Conservation (phyloP, 192 early-diverging fungal species). For the Linnemannia exigua region DNA sequence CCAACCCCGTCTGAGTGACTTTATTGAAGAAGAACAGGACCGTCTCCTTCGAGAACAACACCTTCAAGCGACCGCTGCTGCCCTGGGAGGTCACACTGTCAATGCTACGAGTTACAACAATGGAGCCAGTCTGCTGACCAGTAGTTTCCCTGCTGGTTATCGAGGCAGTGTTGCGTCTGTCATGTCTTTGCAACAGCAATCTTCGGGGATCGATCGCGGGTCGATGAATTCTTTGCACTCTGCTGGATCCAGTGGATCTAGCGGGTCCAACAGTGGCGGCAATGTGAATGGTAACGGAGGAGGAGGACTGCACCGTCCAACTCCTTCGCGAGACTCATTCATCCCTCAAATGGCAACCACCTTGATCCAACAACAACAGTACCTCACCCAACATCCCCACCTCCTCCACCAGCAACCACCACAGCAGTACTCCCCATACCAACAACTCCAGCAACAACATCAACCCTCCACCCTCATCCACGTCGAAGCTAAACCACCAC, state of each 20-base stretch:
- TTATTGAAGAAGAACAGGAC: slow-evolving; percentile 38
- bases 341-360: not conserved
- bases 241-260: slow-evolving; percentile 21
- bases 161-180: slow-evolving; percentile 19
- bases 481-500: slow-evolving; percentile 53
- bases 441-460: not conserved
- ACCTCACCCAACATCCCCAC: not conserved
- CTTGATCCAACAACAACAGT: not conserved
- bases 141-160: slow-evolving; percentile 48
- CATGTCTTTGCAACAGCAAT: slow-evolving; percentile 6
- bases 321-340: not conserved
- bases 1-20: slow-evolving; percentile 38
- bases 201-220: slow-evolving; percentile 11
- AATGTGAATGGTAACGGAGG: not conserved
- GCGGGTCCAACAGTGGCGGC: not conserved
- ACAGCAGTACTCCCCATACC: slow-evolving; percentile 7
- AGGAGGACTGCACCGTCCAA: slow-evolving; percentile 3
- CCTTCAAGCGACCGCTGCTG: slow-evolving; percentile 7
- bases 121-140: slow-evolving; percentile 24
- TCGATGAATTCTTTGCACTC: slow-evolving; percentile 36
- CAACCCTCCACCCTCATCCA: slow-evolving; percentile 31
- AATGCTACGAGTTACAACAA: not conserved
- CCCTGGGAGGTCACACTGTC: not conserved
- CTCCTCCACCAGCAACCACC: not conserved
- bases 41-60: slow-evolving; percentile 16